Evolutionary conservation across 1,284 basidiomycete species (phyloP), one percentile per base, ranked within the genome.

Genomic region (Puccinia brachypodii): DNA sequence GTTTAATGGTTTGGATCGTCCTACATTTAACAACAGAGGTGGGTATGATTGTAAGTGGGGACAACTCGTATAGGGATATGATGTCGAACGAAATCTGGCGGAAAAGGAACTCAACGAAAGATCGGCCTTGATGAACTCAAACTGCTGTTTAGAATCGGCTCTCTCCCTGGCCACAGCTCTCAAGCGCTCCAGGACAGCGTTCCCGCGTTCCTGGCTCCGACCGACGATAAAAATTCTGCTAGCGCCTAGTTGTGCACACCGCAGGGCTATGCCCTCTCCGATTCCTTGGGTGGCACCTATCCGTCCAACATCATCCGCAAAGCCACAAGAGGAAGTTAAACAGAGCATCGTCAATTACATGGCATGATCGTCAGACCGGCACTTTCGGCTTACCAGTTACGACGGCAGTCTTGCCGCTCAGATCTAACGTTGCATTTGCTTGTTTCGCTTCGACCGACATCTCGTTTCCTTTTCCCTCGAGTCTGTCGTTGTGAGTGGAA

Each of bases 191-290:
- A 87, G 82, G 3, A 87, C 85, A 19, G 84, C 77, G 2, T 83
- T 40, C 0, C 85, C 87, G 25, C 83, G 83, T 14, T 82, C 72
- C 50, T 85, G 83, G 82, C 84, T 86, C 7, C 87, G 82, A 2
- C 87, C 87, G n/a, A 87, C 83, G 77, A 88, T 82, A 84, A 84
- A 86, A n/a, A 88, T 85, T 8, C 83, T 83, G 0, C 86, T 85
- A 28, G 86, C 87, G 0, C 86, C 85, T 69, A 83, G 62, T 68
- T 71, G 50, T 44, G 79, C 40, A 50, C 71, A 68, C 3, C 66
- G 36, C 0, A 47, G 19, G 1, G 53, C 76, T 14, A 71, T 74
- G 9, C 53, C 80, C 33, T 66, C 47, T 9, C 77, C 77, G 42
- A 75, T 77, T 16, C 71, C 64, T 82, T 71, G 82, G 31, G 78